phyloP scores from a whole-genome alignment of 2,329 filamentous ascomycete genomes.

The Cladophialophora exuberans region DNA sequence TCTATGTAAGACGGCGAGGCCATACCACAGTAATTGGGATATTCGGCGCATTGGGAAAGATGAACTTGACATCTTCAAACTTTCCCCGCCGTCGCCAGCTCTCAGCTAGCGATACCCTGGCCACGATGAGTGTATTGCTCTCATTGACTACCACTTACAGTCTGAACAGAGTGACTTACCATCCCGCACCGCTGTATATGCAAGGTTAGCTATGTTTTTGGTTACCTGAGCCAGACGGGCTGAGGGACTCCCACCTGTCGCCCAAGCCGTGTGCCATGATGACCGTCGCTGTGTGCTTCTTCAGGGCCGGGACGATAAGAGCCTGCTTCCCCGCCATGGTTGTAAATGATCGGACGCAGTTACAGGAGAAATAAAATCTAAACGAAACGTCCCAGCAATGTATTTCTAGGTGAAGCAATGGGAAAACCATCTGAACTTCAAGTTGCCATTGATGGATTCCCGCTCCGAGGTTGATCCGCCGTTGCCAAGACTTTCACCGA shows the following conservation, averaged over 20 bases:
- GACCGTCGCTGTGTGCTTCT: slow-evolving; percentile 87
- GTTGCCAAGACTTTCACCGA: neutral
- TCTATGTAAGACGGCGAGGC: slow-evolving; percentile 17
- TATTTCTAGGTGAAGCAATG: too few species aligned
- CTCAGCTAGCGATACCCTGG: slow-evolving; percentile 74
- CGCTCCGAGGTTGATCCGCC: neutral
- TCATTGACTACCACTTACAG: neutral
- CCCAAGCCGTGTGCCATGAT: slow-evolving; percentile 94
- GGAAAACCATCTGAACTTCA: too few species aligned
- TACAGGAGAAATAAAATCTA: too few species aligned
- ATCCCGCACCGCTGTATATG: slow-evolving; percentile 50
- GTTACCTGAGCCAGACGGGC: neutral
- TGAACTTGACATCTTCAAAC: slow-evolving; percentile 88
- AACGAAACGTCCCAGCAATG: too few species aligned
- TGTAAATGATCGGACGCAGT: too few species aligned
- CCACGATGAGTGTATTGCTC: neutral
- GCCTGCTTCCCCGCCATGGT: slow-evolving; percentile 37
- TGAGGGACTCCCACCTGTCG: slow-evolving; percentile 65
- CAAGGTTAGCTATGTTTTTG: slow-evolving; percentile 23
- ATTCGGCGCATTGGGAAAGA: slow-evolving; percentile 85
- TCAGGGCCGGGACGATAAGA: slow-evolving; percentile 76
- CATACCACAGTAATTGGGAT: slow-evolving; percentile 83
- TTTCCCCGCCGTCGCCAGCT: slow-evolving; percentile 80
- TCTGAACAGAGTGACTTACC: slow-evolving; percentile 37
- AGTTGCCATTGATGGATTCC: too few species aligned